These are phyloP conservation scores for Epichloe coenophiala DNA, from an alignment of 2,329 filamentous ascomycete genomes.

Conservation along the genomic window DNA sequence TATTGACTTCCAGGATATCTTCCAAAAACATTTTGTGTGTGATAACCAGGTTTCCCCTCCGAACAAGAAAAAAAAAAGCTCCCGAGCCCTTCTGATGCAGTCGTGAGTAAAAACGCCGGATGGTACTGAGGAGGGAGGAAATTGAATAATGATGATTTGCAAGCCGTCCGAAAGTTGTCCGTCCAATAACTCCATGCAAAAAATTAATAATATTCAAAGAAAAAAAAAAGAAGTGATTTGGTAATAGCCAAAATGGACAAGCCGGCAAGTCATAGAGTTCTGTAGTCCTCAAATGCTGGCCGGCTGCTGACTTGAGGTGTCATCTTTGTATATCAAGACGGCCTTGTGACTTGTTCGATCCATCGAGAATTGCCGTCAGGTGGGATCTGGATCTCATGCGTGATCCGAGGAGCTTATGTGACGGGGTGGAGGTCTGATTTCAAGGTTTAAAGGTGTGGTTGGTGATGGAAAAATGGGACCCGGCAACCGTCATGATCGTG, in stretches of 20 bases:
- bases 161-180: background rate
- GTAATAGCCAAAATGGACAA: background rate
- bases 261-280: background rate
- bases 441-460: background rate
- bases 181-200: background rate
- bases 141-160: background rate
- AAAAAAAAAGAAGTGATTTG: background rate
- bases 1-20: background rate
- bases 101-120: background rate
- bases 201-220: background rate
- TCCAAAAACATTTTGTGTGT: background rate
- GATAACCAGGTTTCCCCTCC: background rate
- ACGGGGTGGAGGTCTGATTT: background rate
- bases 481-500: background rate
- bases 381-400: background rate
- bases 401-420: background rate
- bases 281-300: background rate
- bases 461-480: background rate
- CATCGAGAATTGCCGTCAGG: background rate
- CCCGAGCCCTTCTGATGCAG: constrained; percentile 1
- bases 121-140: background rate
- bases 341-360: background rate
- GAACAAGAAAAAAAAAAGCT: background rate
- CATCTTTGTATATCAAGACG: background rate
- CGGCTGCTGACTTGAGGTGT: background rate